Evolutionary conservation across 106 monocot species (phyloP).

Genomic region (Dendrobium chrysotoxum): DNA sequence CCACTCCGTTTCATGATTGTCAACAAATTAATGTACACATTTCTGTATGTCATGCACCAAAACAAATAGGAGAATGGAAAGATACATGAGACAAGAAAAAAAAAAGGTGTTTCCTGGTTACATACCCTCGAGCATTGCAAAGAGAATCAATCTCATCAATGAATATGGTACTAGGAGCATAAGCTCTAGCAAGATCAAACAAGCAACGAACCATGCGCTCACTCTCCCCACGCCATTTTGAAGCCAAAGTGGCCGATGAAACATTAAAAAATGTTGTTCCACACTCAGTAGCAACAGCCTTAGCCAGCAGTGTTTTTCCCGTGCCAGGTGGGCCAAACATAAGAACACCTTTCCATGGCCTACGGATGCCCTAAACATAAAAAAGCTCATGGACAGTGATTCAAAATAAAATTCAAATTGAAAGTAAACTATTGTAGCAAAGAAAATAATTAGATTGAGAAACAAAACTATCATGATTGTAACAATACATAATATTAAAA

Average conservation of each 20-base stretch:
- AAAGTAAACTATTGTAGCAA: background rate
- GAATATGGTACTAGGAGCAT: slow-evolving; percentile 97
- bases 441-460: background rate
- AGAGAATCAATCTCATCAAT: slow-evolving; percentile 99
- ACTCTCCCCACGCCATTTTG: slow-evolving; percentile 99
- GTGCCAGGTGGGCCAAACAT: slow-evolving; percentile 99
- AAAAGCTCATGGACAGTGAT: background rate
- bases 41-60: background rate
- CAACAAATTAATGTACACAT: background rate
- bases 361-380: slow-evolving; percentile 68
- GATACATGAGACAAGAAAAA: background rate
- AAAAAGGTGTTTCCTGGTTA: background rate
- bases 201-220: slow-evolving; percentile 95
- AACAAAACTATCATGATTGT: background rate
- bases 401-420: background rate
- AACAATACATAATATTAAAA: background rate
- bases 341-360: slow-evolving; percentile 99
- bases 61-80: background rate
- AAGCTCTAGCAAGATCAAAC: slow-evolving; percentile 96
- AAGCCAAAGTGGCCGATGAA: slow-evolving; percentile 97
- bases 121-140: slow-evolving; percentile 96
- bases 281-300: slow-evolving; percentile 98
- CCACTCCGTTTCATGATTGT: background rate
- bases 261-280: slow-evolving; percentile 99
- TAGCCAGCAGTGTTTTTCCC: slow-evolving; percentile 94